Evolutionary conservation across 2,329 filamentous ascomycete genomes (phyloP).

Genomic region (Cercospora brassicicola): DNA sequence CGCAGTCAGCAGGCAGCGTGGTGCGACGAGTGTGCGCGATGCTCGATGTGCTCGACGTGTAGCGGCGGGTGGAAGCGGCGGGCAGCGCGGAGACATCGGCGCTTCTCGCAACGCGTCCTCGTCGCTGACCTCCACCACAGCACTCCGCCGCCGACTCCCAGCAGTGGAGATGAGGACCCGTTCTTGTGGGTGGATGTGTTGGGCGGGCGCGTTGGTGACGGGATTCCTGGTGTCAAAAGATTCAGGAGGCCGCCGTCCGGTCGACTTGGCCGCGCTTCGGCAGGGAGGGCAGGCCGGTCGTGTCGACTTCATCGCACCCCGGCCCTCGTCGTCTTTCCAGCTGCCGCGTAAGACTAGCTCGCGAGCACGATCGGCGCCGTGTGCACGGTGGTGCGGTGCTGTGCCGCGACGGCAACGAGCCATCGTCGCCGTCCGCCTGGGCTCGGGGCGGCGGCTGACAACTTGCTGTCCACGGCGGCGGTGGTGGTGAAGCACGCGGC

Average conservation of each 20-base stretch:
- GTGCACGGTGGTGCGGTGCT: neutral
- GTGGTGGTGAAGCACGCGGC: neutral
- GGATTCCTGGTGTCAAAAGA: constrained; percentile 8
- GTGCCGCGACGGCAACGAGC: neutral
- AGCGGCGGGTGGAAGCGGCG: neutral
- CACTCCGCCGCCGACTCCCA: neutral
- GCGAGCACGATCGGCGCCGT: constrained; percentile 11
- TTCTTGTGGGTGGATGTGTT: neutral
- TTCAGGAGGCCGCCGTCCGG: neutral
- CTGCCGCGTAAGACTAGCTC: constrained; percentile 15
- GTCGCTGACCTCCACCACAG: neutral
- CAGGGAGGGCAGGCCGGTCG: neutral
- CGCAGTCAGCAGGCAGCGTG: neutral
- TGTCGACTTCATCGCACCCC: neutral
- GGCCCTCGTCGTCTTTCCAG: constrained; percentile 10
- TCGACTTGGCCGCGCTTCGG: neutral
- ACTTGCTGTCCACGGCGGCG: neutral
- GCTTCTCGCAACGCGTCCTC: neutral
- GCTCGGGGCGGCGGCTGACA: neutral
- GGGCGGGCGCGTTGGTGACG: neutral
- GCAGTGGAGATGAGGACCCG: neutral
- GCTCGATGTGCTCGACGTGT: neutral
- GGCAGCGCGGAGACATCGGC: constrained; percentile 1
- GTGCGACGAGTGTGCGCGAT: neutral
- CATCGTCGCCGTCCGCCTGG: neutral